These are phyloP conservation scores for Chytriomyces sp. DNA, from an alignment of 192 early-diverging fungal genomes.

Conservation along the genomic window DNA sequence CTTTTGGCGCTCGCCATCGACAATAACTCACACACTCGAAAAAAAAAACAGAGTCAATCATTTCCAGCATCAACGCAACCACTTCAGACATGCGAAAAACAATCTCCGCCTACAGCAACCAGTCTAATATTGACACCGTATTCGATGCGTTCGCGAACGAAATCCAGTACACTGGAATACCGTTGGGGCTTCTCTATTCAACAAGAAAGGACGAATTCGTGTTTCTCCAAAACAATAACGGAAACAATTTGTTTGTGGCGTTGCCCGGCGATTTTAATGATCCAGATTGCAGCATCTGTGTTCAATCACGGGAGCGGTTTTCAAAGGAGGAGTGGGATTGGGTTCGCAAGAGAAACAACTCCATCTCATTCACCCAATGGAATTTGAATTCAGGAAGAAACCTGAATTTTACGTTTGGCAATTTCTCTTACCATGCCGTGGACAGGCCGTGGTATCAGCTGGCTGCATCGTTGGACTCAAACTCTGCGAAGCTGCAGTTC, in stretches of 20 bases:
- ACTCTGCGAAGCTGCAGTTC: not conserved
- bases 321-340: not conserved
- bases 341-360: not conserved
- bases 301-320: not conserved
- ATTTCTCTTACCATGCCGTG: not conserved
- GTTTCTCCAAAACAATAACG: not conserved
- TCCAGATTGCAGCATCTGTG: not conserved
- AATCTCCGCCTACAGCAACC: too few relatives aligned
- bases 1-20: too few relatives aligned
- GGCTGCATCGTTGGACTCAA: not conserved
- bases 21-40: too few relatives aligned
- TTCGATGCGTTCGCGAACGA: too few relatives aligned
- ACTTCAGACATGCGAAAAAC: too few relatives aligned
- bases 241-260: not conserved
- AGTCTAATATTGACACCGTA: too few relatives aligned
- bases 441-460: not conserved
- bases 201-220: not conserved
- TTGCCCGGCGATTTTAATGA: not conserved
- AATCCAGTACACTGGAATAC: too few relatives aligned
- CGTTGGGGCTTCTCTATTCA: not conserved
- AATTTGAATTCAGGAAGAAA: not conserved
- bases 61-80: too few relatives aligned
- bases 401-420: not conserved
- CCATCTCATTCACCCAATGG: not conserved
- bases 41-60: too few relatives aligned